Base-by-base conservation (phyloP, 2,329 filamentous ascomycete species). In the Biscogniauxia mediterranea region DNA sequence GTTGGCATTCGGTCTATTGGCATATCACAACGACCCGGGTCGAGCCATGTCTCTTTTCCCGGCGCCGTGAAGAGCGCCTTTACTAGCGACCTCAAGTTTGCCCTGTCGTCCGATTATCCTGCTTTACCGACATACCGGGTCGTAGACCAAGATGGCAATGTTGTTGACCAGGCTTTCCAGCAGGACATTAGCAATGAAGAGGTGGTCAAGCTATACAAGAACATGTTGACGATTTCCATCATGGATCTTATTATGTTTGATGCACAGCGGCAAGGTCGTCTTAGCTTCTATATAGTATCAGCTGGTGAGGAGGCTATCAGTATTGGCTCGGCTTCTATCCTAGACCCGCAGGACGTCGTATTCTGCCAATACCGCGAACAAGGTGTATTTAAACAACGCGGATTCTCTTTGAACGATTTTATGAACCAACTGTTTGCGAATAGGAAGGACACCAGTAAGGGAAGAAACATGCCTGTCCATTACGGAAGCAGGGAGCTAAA, bases 191-290 rank as follows among this genome's bases (percentile, higher is more conserved):
- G 83, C 50, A 87, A 95, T 57, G 81, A 83, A 56, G 78, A 83
- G 65, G 79, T 87, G 13, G 71, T 86, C 58, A 83, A 85, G 71
- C 76, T 88, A 56, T 89, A 89, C 75, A 82, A 79, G 61, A 85
- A 88, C 69, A 90, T 90, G 88, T 70, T 90, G 9, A 83, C 81
- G 42, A 80, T 89, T 9, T 87, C 90, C 59, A 90, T 98, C 68
- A 95, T 99, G 92, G 95, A 99, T 73, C 77, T 96, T 59, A 91
- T 98, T 74, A 98, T 98, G 93, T 97, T 97, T 72, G 95, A 99
- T 72, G 93, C 95, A 0, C 95, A 99, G 77, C 84, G 95, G 53
- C 95, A 99, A 77, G 93, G 93, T n/a, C 87, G 92, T 20, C 79
- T 97, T 59, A 93, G 89, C 75, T 99, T 99, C 78, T 99, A 99